Evolutionary conservation across 352 stramenopile species (phyloP), one percentile per base, ranked within the genome.

Genomic region (Pythium brassicae): DNA sequence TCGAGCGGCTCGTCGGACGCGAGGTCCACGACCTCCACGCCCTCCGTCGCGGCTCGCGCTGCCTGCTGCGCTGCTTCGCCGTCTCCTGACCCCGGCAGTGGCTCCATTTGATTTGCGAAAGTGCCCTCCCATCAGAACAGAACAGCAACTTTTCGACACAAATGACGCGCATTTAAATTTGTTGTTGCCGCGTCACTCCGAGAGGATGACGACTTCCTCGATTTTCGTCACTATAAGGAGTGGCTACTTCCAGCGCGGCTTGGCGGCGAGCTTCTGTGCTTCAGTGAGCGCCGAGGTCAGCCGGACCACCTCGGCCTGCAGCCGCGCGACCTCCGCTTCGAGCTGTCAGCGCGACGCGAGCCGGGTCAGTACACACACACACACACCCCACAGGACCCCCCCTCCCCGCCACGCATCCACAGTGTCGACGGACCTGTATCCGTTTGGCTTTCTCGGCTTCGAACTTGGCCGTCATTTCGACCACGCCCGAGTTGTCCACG

Each of bases 401-500:
- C n/a, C n/a, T n/a, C n/a, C n/a, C n/a, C n/a, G n/a, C n/a, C n/a
- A n/a, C n/a, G n/a, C n/a, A n/a, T n/a, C n/a, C n/a, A n/a, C n/a
- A n/a, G n/a, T n/a, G n/a, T n/a, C n/a, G n/a, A n/a, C 25, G 7
- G 52, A 71, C 64, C 32, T 74, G 68, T 9, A 64, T 71, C 46
- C 62, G 73, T 29, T 71, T 70, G 15, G 51, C 60, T 44, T 75
- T 85, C 59, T 92, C 77, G 25, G 58, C 67, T 44, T 89, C 64
- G 48, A 72, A 86, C 71, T 88, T 88, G 27, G 58, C 55, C 26
- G 62, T 76, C 66, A 86, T 78, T 17, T 74, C 67, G 57, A 82
- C 76, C 19, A 87, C 43, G 15, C 73, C 75, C 14, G 77, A 69
- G 63, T 89, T 92, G 66, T 92, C 82, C 19, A 92, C 79, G 22